A percentile compares a stretch with the other conserved stretches of the same genome.
Conservation (phyloP, 164 flowering plant species). For the Hamamelis virginiana region DNA sequence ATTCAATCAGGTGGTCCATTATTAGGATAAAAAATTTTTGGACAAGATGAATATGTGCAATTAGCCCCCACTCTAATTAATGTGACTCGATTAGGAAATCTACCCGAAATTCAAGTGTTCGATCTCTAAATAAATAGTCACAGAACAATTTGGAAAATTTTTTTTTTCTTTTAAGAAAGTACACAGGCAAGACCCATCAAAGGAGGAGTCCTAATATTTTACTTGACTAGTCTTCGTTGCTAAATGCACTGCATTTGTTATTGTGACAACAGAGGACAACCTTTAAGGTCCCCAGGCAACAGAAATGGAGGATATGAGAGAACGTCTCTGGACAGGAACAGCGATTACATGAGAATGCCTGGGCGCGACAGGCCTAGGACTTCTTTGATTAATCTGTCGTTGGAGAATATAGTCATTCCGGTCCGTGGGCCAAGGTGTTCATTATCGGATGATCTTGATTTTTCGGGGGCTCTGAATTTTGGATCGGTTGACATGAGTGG, state of each 20-base stretch:
- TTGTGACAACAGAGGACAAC: slow-evolving; percentile 20
- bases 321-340: slow-evolving; percentile 14
- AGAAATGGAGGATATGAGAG: slow-evolving; percentile 23
- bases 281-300: slow-evolving; percentile 4
- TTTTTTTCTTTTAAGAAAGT: too few relatives aligned
- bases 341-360: slow-evolving; percentile 13
- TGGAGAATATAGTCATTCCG: slow-evolving; percentile 22
- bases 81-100: too few relatives aligned
- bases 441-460: slow-evolving; percentile 28
- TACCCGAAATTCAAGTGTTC: too few relatives aligned
- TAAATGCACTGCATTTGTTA: slow-evolving; percentile 6
- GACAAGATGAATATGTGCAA: too few relatives aligned
- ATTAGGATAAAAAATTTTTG: not conserved
- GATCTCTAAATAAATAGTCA: too few relatives aligned
- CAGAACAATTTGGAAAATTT: too few relatives aligned
- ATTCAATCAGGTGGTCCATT: not conserved
- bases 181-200: too few relatives aligned
- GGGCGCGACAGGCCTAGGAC: slow-evolving; percentile 20
- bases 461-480: slow-evolving; percentile 4
- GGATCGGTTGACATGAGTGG: slow-evolving; percentile 39
- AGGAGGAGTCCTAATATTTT: too few relatives aligned
- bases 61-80: too few relatives aligned
- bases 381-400: slow-evolving; percentile 17
- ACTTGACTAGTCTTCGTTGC: too few relatives aligned
- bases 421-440: slow-evolving; percentile 14